Conservation (phyloP, 2,329 filamentous ascomycete species). For the Daldinia sp. region DNA sequence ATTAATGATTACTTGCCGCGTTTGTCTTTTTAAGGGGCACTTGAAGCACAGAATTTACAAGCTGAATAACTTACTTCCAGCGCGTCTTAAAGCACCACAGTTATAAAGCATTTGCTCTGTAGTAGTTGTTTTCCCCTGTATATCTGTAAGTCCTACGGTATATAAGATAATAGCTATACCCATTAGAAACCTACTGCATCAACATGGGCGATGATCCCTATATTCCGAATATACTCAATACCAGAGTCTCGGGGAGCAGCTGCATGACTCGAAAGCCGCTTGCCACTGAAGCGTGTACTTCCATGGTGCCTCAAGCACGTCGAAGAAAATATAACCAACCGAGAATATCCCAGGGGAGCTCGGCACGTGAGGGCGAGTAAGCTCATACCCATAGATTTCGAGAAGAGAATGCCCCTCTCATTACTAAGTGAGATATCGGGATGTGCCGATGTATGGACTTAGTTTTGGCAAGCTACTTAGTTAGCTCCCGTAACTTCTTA, state of each 20-base stretch:
- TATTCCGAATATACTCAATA: constrained; percentile 82
- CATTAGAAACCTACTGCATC: constrained; percentile 75
- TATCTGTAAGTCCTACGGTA: constrained; percentile 29
- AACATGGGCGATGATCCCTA: constrained; percentile 98
- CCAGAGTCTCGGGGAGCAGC: constrained; percentile 52
- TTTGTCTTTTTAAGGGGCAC: constrained; percentile 4
- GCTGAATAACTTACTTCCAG: constrained; percentile 70
- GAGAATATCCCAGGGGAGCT: constrained; percentile 46
- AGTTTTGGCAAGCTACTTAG: background rate
- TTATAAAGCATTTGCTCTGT: constrained; percentile 99
- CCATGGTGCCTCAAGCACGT: constrained; percentile 31
- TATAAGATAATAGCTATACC: background rate
- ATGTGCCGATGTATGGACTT: background rate
- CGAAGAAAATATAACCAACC: constrained; percentile 37
- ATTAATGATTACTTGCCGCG: background rate
- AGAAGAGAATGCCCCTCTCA: constrained; percentile 17
- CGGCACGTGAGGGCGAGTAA: constrained; percentile 44
- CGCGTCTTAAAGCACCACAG: constrained; percentile 86
- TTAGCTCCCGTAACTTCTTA: background rate
- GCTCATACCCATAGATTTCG: constrained; percentile 45
- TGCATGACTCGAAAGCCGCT: constrained; percentile 38
- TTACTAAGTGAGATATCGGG: constrained; percentile 11
- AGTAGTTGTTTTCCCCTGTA: constrained; percentile 91
- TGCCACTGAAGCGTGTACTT: constrained; percentile 25
- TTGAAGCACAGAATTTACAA: constrained; percentile 9